Conservation (phyloP, 768 basidiomycete species). For the Naganishia vishniacii region DNA sequence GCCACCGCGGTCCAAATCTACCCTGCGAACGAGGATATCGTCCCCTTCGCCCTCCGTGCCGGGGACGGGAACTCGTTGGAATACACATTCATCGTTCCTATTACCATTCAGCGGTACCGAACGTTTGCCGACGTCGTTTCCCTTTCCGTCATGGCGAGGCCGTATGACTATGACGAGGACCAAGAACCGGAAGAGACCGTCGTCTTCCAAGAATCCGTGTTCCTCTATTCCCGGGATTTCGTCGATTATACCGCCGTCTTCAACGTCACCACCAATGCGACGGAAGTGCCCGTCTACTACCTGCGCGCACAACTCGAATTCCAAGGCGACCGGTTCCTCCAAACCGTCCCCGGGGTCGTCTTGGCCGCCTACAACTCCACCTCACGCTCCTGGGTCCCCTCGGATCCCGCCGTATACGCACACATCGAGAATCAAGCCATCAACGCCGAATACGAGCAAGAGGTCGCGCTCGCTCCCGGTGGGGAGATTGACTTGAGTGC, state of each 20-base stretch:
- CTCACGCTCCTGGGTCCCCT: not conserved
- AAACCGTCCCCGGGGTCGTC: not conserved
- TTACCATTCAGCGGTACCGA: not conserved
- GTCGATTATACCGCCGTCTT: not conserved
- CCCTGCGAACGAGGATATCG: too few relatives aligned
- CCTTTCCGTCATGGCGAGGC: conserved; percentile 2
- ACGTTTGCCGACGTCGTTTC: not conserved
- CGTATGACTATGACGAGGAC: conserved; percentile 21
- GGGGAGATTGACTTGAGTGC: conserved; percentile 1
- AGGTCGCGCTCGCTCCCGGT: not conserved
- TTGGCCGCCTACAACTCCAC: conserved; percentile 4
- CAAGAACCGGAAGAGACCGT: conserved; percentile 3
- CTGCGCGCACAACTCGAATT: conserved; percentile 12
- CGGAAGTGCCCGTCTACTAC: not conserved
- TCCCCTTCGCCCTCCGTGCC: too few relatives aligned
- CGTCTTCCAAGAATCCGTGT: not conserved
- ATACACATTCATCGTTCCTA: conserved; percentile 19
- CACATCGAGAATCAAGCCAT: conserved; percentile 8
- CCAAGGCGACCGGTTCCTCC: not conserved
- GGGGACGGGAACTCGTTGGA: too few relatives aligned
- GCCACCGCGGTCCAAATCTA: too few relatives aligned
- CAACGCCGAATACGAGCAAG: not conserved
- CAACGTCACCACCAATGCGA: conserved; percentile 12
- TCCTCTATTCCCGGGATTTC: not conserved
- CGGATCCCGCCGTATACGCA: not conserved